Evolutionary conservation across 768 basidiomycete genomes (phyloP).

Genomic region (Steccherinum ochraceum): DNA sequence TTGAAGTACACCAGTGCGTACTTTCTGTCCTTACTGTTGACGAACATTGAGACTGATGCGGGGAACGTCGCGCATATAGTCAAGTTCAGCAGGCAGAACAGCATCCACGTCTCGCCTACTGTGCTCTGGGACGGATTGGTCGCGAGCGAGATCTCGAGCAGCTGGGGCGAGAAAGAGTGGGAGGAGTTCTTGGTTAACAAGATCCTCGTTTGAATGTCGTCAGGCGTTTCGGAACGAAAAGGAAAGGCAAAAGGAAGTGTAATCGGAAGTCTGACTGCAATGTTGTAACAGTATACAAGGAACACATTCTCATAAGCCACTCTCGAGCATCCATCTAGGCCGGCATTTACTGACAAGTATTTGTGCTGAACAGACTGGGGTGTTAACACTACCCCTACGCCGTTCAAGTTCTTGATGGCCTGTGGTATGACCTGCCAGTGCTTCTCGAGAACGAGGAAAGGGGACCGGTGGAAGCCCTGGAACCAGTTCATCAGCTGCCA

Average conservation of each 20-base stretch:
- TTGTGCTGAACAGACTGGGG: too few species aligned
- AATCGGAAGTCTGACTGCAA: too few species aligned
- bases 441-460: too few species aligned
- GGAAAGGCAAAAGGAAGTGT: neutral
- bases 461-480: too few species aligned
- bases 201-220: constrained; percentile 32
- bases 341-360: too few species aligned
- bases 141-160: constrained; percentile 67
- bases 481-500: too few species aligned
- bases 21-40: neutral
- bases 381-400: too few species aligned
- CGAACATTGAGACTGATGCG: neutral
- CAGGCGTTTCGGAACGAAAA: neutral
- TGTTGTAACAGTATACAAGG: too few species aligned
- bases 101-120: constrained; percentile 88
- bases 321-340: too few species aligned
- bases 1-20: constrained; percentile 82
- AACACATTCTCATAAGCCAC: too few species aligned
- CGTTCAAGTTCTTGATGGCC: too few species aligned
- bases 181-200: constrained; percentile 60
- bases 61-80: constrained; percentile 37
- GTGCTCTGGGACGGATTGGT: constrained; percentile 71
- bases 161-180: constrained; percentile 84
- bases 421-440: too few species aligned
- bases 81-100: constrained; percentile 87